Evolutionary conservation across 495 filamentous ascomycete species (phyloP).

Genomic region (Lasiosphaeria miniovina): DNA sequence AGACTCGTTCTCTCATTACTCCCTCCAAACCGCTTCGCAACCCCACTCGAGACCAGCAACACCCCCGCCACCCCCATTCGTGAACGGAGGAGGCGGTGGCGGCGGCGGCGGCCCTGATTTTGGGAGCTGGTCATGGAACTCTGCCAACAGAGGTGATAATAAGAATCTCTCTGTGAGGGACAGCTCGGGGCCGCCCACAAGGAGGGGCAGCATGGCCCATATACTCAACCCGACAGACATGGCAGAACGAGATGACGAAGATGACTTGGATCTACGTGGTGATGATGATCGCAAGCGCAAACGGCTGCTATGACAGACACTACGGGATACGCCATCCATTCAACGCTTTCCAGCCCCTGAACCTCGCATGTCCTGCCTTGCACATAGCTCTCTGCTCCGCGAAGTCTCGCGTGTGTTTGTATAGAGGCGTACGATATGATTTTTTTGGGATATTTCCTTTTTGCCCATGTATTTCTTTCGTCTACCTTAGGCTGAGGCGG

Average conservation of each 20-base stretch:
- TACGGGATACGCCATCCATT: neutral
- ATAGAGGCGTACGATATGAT: neutral
- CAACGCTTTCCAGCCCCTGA: neutral
- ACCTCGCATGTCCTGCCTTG: neutral
- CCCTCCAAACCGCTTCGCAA: constrained; percentile 55
- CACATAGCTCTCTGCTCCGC: neutral
- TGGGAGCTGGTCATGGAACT: constrained; percentile 54
- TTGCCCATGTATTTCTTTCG: no score
- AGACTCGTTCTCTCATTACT: constrained; percentile 79
- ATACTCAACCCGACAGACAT: constrained; percentile 68
- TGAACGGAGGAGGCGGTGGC: constrained; percentile 29
- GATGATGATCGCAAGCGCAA: constrained; percentile 76
- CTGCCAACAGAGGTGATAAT: constrained; percentile 38
- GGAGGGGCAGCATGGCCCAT: constrained; percentile 59
- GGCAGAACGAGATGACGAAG: constrained; percentile 43
- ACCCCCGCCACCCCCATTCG: constrained; percentile 54
- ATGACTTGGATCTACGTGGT: constrained; percentile 39
- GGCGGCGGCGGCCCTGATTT: constrained; percentile 40
- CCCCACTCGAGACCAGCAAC: constrained; percentile 72
- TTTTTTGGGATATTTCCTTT: neutral
- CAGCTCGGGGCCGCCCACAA: constrained; percentile 53
- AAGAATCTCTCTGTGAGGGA: constrained; percentile 48
- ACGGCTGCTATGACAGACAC: constrained; percentile 48
- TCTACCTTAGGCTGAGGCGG: no score
- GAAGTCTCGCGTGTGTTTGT: no score